These are phyloP conservation scores for Sarocladium strictum DNA, from an alignment of 2,329 filamentous ascomycete species.

Conservation along the genomic window DNA sequence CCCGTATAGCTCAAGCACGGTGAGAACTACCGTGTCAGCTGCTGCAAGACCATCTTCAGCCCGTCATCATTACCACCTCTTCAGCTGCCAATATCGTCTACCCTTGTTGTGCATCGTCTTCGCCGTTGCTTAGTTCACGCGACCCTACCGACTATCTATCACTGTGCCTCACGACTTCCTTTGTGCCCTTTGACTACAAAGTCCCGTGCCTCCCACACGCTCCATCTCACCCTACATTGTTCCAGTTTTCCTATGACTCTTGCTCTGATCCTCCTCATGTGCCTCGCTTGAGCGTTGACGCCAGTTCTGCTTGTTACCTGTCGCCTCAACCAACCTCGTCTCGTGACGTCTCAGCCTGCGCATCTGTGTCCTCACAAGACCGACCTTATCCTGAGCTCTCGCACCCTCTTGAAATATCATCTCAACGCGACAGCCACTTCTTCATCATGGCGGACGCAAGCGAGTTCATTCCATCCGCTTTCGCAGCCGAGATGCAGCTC, in stretches of 20 bases:
- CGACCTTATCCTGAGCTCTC: background rate
- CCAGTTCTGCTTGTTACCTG: background rate
- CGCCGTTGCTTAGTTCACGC: background rate
- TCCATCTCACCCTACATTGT: background rate
- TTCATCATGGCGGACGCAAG: constrained; percentile 18
- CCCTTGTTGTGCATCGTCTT: background rate
- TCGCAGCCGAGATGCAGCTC: constrained; percentile 40
- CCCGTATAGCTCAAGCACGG: background rate
- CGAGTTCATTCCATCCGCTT: constrained; percentile 19
- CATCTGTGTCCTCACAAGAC: background rate
- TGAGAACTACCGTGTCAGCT: background rate
- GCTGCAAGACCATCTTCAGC: background rate
- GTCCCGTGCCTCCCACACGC: background rate
- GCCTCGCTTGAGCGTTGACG: background rate
- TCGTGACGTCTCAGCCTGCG: background rate
- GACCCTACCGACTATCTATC: background rate
- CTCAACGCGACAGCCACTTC: background rate
- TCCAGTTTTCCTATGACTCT: background rate
- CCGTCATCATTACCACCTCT: background rate
- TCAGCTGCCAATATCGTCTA: background rate
- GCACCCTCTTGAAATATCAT: background rate
- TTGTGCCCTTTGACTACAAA: background rate
- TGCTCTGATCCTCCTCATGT: background rate
- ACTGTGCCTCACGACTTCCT: background rate
- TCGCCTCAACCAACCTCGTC: background rate